These are phyloP conservation scores for Beauveria brongniartii DNA, from an alignment of 2,329 filamentous ascomycete genomes.

Conservation along the genomic window DNA sequence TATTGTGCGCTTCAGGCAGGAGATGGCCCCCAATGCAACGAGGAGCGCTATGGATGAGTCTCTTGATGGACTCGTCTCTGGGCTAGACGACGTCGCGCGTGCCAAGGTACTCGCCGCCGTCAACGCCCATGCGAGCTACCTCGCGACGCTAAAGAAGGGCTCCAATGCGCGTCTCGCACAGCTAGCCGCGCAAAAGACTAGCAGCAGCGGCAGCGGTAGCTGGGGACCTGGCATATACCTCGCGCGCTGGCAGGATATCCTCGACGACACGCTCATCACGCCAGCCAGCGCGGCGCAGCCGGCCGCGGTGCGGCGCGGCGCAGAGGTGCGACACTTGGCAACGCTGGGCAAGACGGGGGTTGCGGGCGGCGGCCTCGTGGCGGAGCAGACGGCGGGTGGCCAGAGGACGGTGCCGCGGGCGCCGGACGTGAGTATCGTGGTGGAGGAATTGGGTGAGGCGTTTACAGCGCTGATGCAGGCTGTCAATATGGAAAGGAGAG, in stretches of 20 bases:
- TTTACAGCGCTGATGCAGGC: slow-evolving; percentile 8
- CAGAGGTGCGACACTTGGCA: slow-evolving; percentile 38
- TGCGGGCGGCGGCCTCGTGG: slow-evolving; percentile 19
- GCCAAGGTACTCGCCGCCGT: slow-evolving; percentile 41
- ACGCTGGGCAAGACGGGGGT: slow-evolving; percentile 36
- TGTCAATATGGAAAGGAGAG: slow-evolving; percentile 6
- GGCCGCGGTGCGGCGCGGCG: slow-evolving; percentile 40
- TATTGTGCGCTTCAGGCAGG: slow-evolving; percentile 45
- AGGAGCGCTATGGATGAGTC: slow-evolving; percentile 29
- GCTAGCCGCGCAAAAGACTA: slow-evolving; percentile 38
- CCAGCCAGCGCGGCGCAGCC: slow-evolving; percentile 43
- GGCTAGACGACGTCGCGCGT: slow-evolving; percentile 40
- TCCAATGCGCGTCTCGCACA: slow-evolving; percentile 48
- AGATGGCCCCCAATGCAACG: slow-evolving; percentile 22
- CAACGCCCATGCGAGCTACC: slow-evolving; percentile 53
- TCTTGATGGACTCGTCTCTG: slow-evolving; percentile 34
- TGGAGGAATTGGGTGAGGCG: slow-evolving; percentile 26
- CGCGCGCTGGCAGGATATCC: slow-evolving; percentile 60
- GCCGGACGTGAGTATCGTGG: slow-evolving; percentile 35
- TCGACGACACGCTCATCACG: slow-evolving; percentile 63
- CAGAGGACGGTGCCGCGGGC: slow-evolving; percentile 20
- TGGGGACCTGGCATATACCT: slow-evolving; percentile 66
- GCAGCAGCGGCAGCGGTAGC: slow-evolving; percentile 17
- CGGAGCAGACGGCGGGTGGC: slow-evolving; percentile 20
- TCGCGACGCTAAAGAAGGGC: slow-evolving; percentile 43